Evolutionary conservation across 257 asterid genomes (phyloP), one percentile per base, ranked within the genome.

Genomic region (Cynanchum wilfordii): DNA sequence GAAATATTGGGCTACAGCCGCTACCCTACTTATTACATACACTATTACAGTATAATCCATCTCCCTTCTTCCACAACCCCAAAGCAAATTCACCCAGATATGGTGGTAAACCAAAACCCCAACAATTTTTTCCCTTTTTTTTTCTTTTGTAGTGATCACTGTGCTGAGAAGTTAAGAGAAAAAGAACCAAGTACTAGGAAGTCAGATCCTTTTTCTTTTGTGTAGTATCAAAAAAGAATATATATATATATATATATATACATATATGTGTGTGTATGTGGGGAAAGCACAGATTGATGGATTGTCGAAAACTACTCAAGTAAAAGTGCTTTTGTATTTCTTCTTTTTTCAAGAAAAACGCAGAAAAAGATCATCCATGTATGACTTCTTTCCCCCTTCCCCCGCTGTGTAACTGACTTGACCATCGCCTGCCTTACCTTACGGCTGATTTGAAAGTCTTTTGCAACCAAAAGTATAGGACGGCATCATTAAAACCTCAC

Each of bases 301-400:
- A 63, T 19, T 63, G 27, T 63, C 49, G n/a, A 33, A 17, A 33
- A 63, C 24, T 42, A 63, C 68, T 63, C 49, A 7, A 63, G 68
- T 63, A 63, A 63, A 63, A 60, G 67, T 60, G 67, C 44, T 60
- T 60, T 30, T 60, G 9, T 13, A 25, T 40, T 25, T 58, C 30
- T 58, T 25, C 30, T 11, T 36, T 58, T 58, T 58, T 15, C 22
- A 60, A 30, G 24, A 15, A 60, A 63, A 24, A 29, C 49, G 68
- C 68, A 63, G 49, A 63, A 63, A 63, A 63, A 63, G 49, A 30
- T 63, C 68, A 19, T 2, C 24, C 25, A 16, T 16, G 3, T 62
- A 62, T 15, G 47, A 30, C 24, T 30, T 13, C 68, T 57, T 57
- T 24, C 40, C 40, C 64, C 40, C 68, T 57, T 57, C 11, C 40